Conservation (phyloP, 768 basidiomycete species). For the Lactarius sanguifluus region DNA sequence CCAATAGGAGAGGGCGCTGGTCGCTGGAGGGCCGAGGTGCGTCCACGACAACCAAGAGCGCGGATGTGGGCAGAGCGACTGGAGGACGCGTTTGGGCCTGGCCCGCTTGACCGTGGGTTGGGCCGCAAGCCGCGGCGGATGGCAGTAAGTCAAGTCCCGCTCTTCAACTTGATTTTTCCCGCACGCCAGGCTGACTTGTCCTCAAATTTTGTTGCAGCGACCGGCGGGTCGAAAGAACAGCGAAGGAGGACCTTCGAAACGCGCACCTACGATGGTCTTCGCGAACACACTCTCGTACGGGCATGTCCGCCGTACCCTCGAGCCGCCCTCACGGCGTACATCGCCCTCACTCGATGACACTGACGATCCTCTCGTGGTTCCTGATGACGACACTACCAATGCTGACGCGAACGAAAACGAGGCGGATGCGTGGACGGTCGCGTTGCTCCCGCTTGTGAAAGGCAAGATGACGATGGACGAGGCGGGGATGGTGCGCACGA, state of each 20-base stretch:
- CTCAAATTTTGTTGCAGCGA: background rate
- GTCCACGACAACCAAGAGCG: constrained; percentile 15
- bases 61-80: constrained; percentile 24
- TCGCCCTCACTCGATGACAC: background rate
- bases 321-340: constrained; percentile 3
- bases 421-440: constrained; percentile 19
- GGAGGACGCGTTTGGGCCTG: constrained; percentile 26
- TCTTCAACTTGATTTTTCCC: too few species aligned
- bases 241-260: too few species aligned
- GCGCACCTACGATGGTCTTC: background rate
- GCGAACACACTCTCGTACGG: background rate
- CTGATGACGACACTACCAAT: background rate
- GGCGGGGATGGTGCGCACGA: constrained; percentile 7
- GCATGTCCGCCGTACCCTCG: constrained; percentile 4
- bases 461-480: constrained; percentile 14
- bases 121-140: constrained; percentile 25
- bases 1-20: background rate
- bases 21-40: constrained; percentile 15
- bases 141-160: constrained; percentile 10
- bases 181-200: background rate
- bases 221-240: constrained; percentile 4
- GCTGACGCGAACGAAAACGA: background rate
- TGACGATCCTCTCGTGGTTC: background rate
- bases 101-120: constrained; percentile 22
- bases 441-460: constrained; percentile 22